Percentiles rank a stretch among this genome's conserved stretches.
These are phyloP conservation scores for Citrus sinensis DNA, from an alignment of 345 rosid genomes.

Conservation along the genomic window DVS_A1.0 CM039161.1:2759001-2759500, in stretches of 20 bases:
- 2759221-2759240: background rate
- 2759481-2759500: conserved; percentile 63
- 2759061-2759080: conserved; percentile 92
- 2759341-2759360: background rate
- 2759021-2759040: conserved; percentile 63
- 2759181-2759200: conserved; percentile 84
- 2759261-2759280: background rate
- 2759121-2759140: conserved; percentile 55
- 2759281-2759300: background rate
- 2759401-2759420: background rate
- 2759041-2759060: conserved; percentile 57
- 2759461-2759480: conserved; percentile 70
- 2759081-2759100: conserved; percentile 89
- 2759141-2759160: conserved; percentile 47
- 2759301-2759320: background rate
- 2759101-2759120: conserved; percentile 67
- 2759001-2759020: conserved; percentile 65
- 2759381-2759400: background rate
- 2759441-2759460: background rate
- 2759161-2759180: conserved; percentile 66
- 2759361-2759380: background rate
- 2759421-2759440: background rate
- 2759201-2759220: conserved; percentile 51
- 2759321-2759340: background rate
- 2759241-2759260: background rate